phyloP scores from a whole-genome alignment of 2,329 filamentous ascomycete species.

The Ceratocystis cubensis region DNA sequence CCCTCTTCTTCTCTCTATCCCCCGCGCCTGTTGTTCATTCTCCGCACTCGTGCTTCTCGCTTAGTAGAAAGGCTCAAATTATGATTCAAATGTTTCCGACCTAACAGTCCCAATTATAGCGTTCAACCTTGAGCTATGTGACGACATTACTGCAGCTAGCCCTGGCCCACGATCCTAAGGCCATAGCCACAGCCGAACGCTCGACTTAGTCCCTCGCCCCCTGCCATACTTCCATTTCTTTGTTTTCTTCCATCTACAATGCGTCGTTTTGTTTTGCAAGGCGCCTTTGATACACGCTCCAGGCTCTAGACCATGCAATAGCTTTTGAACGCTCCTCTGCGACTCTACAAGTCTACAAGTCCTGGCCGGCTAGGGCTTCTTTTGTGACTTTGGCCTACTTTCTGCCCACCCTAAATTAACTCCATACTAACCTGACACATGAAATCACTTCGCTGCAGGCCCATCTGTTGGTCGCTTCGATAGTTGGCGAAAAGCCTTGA shows the following conservation, averaged over 20 bases:
- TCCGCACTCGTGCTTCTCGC: conserved; percentile 7
- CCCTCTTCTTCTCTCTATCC: neutral
- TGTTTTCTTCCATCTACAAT: neutral
- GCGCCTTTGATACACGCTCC: neutral
- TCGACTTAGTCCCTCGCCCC: neutral
- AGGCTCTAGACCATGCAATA: no score
- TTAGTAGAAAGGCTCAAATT: neutral
- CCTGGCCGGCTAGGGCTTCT: neutral
- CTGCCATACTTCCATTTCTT: neutral
- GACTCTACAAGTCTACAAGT: neutral
- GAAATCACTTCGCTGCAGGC: neutral
- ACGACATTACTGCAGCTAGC: neutral
- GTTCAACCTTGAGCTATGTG: neutral
- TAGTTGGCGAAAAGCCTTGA: neutral
- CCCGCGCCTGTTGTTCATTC: neutral
- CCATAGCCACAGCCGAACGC: neutral
- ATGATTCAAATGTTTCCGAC: neutral
- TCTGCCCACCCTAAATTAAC: neutral
- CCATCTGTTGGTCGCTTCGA: neutral
- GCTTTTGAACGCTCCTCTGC: neutral
- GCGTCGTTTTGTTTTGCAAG: neutral
- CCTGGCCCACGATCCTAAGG: neutral
- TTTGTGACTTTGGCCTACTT: neutral
- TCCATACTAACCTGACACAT: neutral
- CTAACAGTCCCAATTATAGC: conserved; percentile 1